phyloP scores from a whole-genome alignment of 73 alveolate species.

The Symbiodinium pilosum region DNA sequence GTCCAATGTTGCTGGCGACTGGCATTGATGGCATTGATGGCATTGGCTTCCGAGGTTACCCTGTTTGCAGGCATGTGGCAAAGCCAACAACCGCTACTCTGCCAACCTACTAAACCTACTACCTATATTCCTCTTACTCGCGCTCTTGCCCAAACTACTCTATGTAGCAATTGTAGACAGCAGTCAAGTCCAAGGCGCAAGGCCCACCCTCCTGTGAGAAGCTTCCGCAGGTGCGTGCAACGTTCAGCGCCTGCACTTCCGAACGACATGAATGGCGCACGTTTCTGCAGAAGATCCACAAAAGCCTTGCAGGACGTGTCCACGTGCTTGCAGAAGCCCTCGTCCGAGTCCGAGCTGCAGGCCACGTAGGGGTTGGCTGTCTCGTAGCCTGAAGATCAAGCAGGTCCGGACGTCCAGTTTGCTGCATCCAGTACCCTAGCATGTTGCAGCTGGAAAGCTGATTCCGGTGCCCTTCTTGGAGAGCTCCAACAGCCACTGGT shows the following conservation, averaged over 20 bases:
- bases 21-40: no score
- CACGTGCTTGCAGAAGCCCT: conserved; percentile 88
- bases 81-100: no score
- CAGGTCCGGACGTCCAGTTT: neutral
- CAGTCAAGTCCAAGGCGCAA: neutral
- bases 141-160: no score
- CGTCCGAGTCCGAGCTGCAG: conserved; percentile 81
- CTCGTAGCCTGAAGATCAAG: conserved; percentile 95
- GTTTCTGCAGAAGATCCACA: neutral
- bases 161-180: no score
- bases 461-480: conserved; percentile 92
- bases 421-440: neutral
- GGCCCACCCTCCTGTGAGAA: conserved; percentile 95
- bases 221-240: conserved; percentile 94
- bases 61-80: no score
- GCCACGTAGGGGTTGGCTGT: conserved; percentile 86
- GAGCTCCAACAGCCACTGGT: conserved; percentile 63
- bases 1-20: no score
- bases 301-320: conserved; percentile 83
- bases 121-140: no score
- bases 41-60: no score
- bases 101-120: no score
- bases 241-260: conserved; percentile 42
- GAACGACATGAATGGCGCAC: neutral
- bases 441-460: neutral